Evolutionary conservation across 2,329 filamentous ascomycete species (phyloP), one percentile per base, ranked within the genome.

Genomic region (Xylariaceae sp.): DNA sequence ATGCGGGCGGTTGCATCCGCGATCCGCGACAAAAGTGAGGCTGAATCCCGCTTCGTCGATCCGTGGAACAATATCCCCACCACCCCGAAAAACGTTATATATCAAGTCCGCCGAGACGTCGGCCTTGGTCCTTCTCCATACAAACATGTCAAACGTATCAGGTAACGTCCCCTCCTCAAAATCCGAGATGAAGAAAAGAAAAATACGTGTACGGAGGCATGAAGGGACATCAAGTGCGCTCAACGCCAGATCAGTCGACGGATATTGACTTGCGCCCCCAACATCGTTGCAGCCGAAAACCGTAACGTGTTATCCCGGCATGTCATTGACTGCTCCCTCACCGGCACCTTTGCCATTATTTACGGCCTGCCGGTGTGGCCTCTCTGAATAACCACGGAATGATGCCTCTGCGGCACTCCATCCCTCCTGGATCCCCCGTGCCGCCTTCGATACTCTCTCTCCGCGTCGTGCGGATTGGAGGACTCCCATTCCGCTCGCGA

Each of bases 21-120:
- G 56, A 37, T 49, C 51, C 48, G 26, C 26, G 26, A 49, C 46
- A 48, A 22, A 21, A 45, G 48, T 58, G 56, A 58, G 56, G 56
- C 56, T 58, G 50, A 58, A 44, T 42, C 19, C 50, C 49, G 47
- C 5, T 53, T 58, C 40, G 47, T 49, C 47, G 49, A 56, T 56
- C 53, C 43, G 49, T 34, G 12, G 21, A 26, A 50, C 39, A n/a
- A 16, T 40, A 50, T 46, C 41, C 41, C 40, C 47, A 46, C 49
- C 52, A 42, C 52, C 49, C 52, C 37, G 39, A 57, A 55, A 57
- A 55, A 57, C 52, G 16, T 50, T 52, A 46, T 52, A 46, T 54
- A 41, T 41, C 37, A 40, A 12, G 37, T 12, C 13, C 30, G 30
- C 30, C 30, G 13, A 10, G 30, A 3, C 8, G 13, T 10, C 30